Evolutionary conservation across 208 protist genomes (phyloP).

Genomic region (Polymyxa betae): DNA sequence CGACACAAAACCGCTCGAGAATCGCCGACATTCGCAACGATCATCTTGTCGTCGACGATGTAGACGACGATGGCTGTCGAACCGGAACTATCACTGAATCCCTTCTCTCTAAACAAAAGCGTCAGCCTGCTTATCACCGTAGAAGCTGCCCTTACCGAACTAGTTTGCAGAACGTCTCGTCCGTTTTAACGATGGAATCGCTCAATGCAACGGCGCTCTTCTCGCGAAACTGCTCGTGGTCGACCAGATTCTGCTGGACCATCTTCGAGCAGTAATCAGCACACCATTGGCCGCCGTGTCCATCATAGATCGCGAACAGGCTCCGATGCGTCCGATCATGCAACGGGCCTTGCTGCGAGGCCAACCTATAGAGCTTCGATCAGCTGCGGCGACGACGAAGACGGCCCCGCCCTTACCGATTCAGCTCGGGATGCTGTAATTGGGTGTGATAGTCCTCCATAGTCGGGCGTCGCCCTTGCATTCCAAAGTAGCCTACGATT

Average conservation of each 20-base stretch:
- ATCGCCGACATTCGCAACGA: constrained; percentile 64
- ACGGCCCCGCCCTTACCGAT: background rate
- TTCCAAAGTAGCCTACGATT: constrained; percentile 15
- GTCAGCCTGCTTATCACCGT: background rate
- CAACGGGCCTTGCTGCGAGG: background rate
- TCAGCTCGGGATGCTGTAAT: constrained; percentile 7
- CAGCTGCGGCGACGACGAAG: background rate
- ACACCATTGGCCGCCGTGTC: constrained; percentile 60
- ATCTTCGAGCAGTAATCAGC: constrained; percentile 52
- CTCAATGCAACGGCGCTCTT: background rate
- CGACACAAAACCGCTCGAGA: constrained; percentile 64
- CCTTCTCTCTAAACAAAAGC: background rate
- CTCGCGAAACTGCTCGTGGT: background rate
- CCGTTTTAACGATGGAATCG: background rate
- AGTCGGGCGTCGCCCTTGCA: constrained; percentile 57
- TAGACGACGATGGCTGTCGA: constrained; percentile 56
- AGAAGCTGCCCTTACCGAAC: background rate
- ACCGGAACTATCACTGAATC: constrained; percentile 52
- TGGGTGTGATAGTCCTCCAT: constrained; percentile 60
- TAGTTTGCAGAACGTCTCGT: constrained; percentile 17
- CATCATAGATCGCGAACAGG: constrained; percentile 63
- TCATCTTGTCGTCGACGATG: constrained; percentile 29
- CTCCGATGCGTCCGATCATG: background rate
- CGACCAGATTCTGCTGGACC: constrained; percentile 28
- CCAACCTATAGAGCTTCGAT: background rate